phyloP scores from a whole-genome alignment of 306 rosid genomes.

The Inga laurina region DNA sequence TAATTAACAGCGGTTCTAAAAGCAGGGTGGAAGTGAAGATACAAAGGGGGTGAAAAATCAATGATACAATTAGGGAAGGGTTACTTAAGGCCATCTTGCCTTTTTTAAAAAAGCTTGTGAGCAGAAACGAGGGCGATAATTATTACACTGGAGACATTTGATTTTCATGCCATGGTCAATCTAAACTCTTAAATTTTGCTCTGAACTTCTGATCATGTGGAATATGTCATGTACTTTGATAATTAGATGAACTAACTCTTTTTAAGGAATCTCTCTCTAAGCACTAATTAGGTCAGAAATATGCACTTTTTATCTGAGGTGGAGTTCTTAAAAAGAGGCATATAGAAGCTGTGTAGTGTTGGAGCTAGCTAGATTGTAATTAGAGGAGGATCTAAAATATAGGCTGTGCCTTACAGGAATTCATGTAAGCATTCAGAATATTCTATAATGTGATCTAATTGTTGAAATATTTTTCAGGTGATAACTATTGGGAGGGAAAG shows the following conservation, averaged over 20 bases:
- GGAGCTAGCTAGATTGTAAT: constrained; percentile 8
- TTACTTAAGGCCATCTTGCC: constrained; percentile 19
- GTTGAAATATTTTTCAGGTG: constrained; percentile 56
- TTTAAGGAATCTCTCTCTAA: neutral
- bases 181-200: constrained; percentile 2
- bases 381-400: constrained; percentile 17
- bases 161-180: constrained; percentile 19
- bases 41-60: constrained; percentile 9
- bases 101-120: constrained; percentile 22
- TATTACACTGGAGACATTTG: constrained; percentile 16
- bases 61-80: constrained; percentile 13
- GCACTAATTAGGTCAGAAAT: constrained; percentile 5
- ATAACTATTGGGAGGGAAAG: constrained; percentile 87
- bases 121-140: constrained; percentile 6
- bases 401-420: neutral
- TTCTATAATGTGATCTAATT: constrained; percentile 16
- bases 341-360: neutral
- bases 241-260: neutral
- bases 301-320: constrained; percentile 3
- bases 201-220: constrained; percentile 3
- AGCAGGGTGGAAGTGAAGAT: constrained; percentile 12
- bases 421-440: constrained; percentile 12
- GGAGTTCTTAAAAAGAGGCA: neutral
- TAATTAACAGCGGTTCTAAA: constrained; percentile 2
- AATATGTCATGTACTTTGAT: neutral